phyloP scores from a whole-genome alignment of 306 rosid genomes.

The Leucaena leucocephala region DNA sequence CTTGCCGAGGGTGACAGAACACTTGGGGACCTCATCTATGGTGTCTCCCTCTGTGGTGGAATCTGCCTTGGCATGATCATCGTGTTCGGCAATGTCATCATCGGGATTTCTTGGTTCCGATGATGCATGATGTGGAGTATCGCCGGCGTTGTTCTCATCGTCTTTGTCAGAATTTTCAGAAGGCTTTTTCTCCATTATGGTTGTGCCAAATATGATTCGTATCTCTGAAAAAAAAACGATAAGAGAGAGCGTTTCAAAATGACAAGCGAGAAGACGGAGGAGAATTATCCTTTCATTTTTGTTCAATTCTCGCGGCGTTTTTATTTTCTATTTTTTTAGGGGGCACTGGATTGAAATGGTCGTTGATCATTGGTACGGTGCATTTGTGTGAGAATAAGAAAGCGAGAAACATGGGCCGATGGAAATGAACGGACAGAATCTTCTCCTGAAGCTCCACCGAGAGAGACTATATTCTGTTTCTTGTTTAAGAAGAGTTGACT shows the following conservation, averaged over 20 bases:
- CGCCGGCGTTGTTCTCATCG: slow-evolving; percentile 15
- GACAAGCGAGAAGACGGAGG: slow-evolving; percentile 34
- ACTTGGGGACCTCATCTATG: background rate
- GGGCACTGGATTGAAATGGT: slow-evolving; percentile 53
- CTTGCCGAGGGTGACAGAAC: slow-evolving; percentile 41
- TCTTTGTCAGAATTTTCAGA: slow-evolving; percentile 28
- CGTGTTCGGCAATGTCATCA: background rate
- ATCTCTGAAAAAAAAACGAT: slow-evolving; percentile 28
- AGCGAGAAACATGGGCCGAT: slow-evolving; percentile 21
- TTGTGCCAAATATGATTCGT: slow-evolving; percentile 14
- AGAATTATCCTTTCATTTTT: slow-evolving; percentile 40
- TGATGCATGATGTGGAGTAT: background rate
- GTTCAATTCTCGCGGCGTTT: background rate
- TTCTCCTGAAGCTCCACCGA: background rate
- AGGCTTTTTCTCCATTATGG: slow-evolving; percentile 52
- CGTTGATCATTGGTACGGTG: slow-evolving; percentile 25
- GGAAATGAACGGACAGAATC: slow-evolving; percentile 46
- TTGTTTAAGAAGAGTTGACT: slow-evolving; percentile 22
- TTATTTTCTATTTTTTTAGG: background rate
- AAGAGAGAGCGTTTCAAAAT: slow-evolving; percentile 37
- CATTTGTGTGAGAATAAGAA: background rate
- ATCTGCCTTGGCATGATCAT: background rate
- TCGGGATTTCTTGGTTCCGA: slow-evolving; percentile 12
- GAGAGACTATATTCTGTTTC: background rate
- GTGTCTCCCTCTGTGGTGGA: background rate